These are phyloP conservation scores for Candida labiduridarum DNA, from an alignment of 1,139 yeast genomes.

Conservation along the genomic window DNA sequence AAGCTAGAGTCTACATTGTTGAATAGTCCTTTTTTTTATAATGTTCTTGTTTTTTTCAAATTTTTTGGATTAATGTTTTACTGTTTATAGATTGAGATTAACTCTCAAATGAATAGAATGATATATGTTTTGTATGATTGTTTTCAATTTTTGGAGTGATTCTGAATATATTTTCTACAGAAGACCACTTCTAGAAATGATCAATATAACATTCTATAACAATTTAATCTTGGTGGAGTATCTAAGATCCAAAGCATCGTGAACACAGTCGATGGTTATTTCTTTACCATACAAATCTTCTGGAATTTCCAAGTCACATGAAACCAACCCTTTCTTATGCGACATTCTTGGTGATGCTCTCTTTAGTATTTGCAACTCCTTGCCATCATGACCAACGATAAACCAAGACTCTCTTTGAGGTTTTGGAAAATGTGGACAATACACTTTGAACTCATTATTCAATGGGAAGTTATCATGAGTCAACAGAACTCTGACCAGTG, in stretches of 20 bases:
- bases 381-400: constrained; percentile 57
- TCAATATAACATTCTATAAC: not conserved
- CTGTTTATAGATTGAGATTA: not conserved
- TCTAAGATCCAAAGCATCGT: constrained; percentile 64
- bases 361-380: constrained; percentile 61
- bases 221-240: constrained; percentile 24
- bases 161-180: not conserved
- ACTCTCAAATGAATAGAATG: not conserved
- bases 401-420: constrained; percentile 96
- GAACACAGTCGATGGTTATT: constrained; percentile 53
- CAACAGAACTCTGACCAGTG: constrained; percentile 46
- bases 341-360: constrained; percentile 62
- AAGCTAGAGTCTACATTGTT: constrained; percentile 30
- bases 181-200: not conserved
- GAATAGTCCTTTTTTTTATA: constrained; percentile 12
- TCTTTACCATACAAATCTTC: constrained; percentile 48
- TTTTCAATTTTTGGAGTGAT: not conserved
- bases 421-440: constrained; percentile 84
- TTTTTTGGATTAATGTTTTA: not conserved
- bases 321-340: constrained; percentile 46
- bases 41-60: not conserved
- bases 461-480: constrained; percentile 57
- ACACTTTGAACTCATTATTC: constrained; percentile 63
- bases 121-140: not conserved
- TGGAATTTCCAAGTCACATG: constrained; percentile 52